Conservation (phyloP, 176 grass and related monocot genomes). For the Canna indica region DNA sequence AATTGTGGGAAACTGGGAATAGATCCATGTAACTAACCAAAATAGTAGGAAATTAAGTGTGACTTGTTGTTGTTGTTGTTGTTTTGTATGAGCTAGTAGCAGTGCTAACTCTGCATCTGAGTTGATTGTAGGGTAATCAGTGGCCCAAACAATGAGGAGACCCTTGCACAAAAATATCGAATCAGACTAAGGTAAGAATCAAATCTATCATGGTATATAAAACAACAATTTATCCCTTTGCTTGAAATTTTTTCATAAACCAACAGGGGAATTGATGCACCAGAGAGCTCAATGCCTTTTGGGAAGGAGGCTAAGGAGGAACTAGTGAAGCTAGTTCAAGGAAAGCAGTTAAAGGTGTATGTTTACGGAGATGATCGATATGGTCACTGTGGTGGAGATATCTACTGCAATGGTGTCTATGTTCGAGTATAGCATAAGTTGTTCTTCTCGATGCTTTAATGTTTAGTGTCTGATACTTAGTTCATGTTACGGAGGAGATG, state of each 20-base stretch:
- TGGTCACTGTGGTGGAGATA: constrained; percentile 58
- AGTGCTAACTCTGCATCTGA: too few relatives aligned
- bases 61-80: too few relatives aligned
- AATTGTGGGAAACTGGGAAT: too few relatives aligned
- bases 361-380: constrained; percentile 49
- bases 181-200: constrained; percentile 92
- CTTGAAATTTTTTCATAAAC: neutral
- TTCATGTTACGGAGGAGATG: constrained; percentile 72
- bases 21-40: too few relatives aligned
- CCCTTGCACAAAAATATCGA: constrained; percentile 48
- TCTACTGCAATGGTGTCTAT: constrained; percentile 44
- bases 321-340: constrained; percentile 52
- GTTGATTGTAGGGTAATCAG: constrained; percentile 42
- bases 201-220: too few relatives aligned
- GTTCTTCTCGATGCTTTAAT: neutral
- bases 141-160: constrained; percentile 16
- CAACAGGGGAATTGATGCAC: constrained; percentile 75
- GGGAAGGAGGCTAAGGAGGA: constrained; percentile 75
- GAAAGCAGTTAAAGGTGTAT: constrained; percentile 38
- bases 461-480: neutral
- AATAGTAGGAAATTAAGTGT: too few relatives aligned
- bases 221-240: neutral
- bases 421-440: constrained; percentile 39
- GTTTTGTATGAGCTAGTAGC: too few relatives aligned
- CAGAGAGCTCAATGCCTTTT: constrained; percentile 73